These are phyloP conservation scores for Metschnikowia continentalis DNA, from an alignment of 805 yeast genomes.

Conservation along the genomic window DNA sequence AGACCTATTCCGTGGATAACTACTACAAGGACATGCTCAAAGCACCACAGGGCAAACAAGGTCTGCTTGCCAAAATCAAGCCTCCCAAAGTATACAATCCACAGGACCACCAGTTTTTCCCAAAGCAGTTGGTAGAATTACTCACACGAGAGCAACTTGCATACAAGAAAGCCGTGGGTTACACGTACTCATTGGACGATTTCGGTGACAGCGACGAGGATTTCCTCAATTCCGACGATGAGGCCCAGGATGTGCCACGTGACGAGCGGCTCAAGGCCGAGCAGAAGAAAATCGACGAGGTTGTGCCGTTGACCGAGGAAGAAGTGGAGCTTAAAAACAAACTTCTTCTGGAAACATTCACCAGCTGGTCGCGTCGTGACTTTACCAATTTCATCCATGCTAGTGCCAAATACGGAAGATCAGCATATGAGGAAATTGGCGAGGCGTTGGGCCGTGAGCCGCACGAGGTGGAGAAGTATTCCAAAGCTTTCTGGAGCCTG, in stretches of 20 bases:
- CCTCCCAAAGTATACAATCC: conserved; percentile 47
- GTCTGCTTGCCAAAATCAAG: conserved; percentile 11
- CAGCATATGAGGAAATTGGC: conserved; percentile 46
- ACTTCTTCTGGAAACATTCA: conserved; percentile 54
- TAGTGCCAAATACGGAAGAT: conserved; percentile 63
- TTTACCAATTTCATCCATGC: conserved; percentile 68
- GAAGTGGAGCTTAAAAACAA: conserved; percentile 52
- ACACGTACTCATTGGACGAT: conserved; percentile 55
- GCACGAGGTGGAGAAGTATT: conserved; percentile 58
- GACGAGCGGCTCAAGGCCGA: conserved; percentile 43
- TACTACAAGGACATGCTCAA: conserved; percentile 67
- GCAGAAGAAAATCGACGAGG: conserved; percentile 50
- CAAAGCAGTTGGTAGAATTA: conserved; percentile 48
- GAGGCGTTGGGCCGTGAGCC: conserved; percentile 51
- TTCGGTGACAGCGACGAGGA: conserved; percentile 55
- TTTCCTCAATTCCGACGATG: conserved; percentile 35
- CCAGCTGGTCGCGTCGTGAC: conserved; percentile 70
- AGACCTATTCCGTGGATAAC: conserved; percentile 71
- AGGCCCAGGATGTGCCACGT: conserved; percentile 38
- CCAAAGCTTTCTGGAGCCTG: conserved; percentile 60
- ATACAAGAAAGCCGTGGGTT: conserved; percentile 56
- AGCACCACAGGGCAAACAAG: conserved; percentile 22
- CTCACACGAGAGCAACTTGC: conserved; percentile 63
- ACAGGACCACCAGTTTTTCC: conserved; percentile 74
- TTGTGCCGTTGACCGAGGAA: conserved; percentile 58